Percentiles rank a stretch among this genome's conserved stretches.
Evolutionary conservation across 176 grass and related monocot genomes (phyloP).

Genomic region (bread wheat (Triticum aestivum)): IWGSC_CS_RefSeq_v2.1 NC_057811.1:85269591-85270090

Average conservation of each 20-base stretch:
- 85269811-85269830: constrained; percentile 78
- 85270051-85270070: too few species aligned
- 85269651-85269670: constrained; percentile 60
- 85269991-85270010: too few species aligned
- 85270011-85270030: too few species aligned
- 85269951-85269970: constrained; percentile 24
- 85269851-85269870: constrained; percentile 87
- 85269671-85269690: constrained; percentile 71
- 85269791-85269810: constrained; percentile 80
- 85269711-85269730: constrained; percentile 81
- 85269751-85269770: constrained; percentile 88
- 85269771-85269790: constrained; percentile 86
- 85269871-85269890: constrained; percentile 86
- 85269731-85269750: constrained; percentile 73
- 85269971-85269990: not conserved
- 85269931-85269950: constrained; percentile 27
- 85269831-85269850: constrained; percentile 87
- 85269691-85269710: constrained; percentile 52
- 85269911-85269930: constrained; percentile 60
- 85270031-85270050: too few species aligned
- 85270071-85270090: too few species aligned
- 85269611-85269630: constrained; percentile 11
- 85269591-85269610: constrained; percentile 9
- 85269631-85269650: constrained; percentile 12
- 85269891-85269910: constrained; percentile 55